These are phyloP conservation scores for Ophiobolus disseminans DNA, from an alignment of 2,329 filamentous ascomycete species.

Conservation along the genomic window DNA sequence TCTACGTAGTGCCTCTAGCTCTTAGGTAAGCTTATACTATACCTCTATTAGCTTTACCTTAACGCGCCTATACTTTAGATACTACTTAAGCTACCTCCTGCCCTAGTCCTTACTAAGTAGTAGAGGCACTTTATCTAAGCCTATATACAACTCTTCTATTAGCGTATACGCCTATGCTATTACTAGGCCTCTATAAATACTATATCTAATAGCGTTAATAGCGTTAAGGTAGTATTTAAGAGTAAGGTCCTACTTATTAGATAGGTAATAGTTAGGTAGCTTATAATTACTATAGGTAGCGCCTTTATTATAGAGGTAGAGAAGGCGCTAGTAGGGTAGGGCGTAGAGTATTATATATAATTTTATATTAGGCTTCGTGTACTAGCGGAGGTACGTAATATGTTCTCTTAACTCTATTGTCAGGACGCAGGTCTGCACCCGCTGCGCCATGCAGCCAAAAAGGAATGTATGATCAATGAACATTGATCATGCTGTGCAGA, in stretches of 20 bases:
- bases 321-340: background rate
- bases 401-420: background rate
- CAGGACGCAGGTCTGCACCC: too few species aligned
- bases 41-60: conserved; percentile 3
- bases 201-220: conserved; percentile 5
- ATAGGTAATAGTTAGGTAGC: background rate
- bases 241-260: conserved; percentile 2
- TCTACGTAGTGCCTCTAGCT: background rate
- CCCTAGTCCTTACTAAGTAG: too few species aligned
- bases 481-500: too few species aligned
- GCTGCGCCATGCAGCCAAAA: too few species aligned
- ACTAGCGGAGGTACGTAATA: background rate
- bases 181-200: conserved; percentile 2
- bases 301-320: background rate
- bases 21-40: background rate
- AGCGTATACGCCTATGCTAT: conserved; percentile 1
- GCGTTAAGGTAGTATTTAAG: conserved; percentile 4
- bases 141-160: background rate
- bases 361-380: background rate
- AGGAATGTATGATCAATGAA: too few species aligned
- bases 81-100: background rate
- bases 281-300: background rate
- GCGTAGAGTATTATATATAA: background rate
- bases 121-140: background rate
- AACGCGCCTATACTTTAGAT: background rate